Evolutionary conservation across 208 protist species (phyloP), one percentile per base, ranked within the genome.

Genomic region (Trypanosoma boissoni): DNA sequence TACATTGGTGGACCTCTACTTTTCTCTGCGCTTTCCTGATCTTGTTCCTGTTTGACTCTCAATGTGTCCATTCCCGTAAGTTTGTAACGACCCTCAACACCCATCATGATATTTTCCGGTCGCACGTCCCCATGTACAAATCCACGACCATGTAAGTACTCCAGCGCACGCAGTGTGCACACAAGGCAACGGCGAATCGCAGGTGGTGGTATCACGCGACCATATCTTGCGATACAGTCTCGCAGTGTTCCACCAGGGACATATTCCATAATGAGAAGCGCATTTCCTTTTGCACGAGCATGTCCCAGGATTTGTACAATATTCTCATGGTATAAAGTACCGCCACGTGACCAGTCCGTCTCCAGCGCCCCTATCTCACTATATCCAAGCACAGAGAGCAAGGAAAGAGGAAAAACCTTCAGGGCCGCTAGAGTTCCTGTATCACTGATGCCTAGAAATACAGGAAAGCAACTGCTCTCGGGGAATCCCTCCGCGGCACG

Each of bases 51-150:
- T 9, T 44, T 36, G 26, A 18, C 9, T n/a, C 64, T 72, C 2
- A 78, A 53, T 24, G 67, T 60, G 37, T 23, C 39, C 60, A 76
- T 74, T n/a, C 64, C 74, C 18, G 49, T 48, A 7, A 79, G 54
- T 60, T 81, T 86, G 51, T 68, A 81, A 24, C 46, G 49, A n/a
- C 74, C 74, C 20, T 79, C 74, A 18, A 64, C 58, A 27, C 74
- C 74, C 2, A 78, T 26, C 26, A 86, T 49, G 6, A 81, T 61
- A 49, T 60, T 64, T 18, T 74, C 51, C 0, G 71, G 78, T 31
- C 52, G 61, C 12, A 81, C 34, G 36, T 59, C 61, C 9, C 78
- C 78, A 56, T 81, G 78, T 28, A 76, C 60, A 29, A 75, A 37
- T 37, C 68, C 67, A 10, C 52, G 57, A 18, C 18, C 61, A 55